Conservation (phyloP, 192 early-diverging fungal genomes). For the Kappamyces sp. region DNA sequence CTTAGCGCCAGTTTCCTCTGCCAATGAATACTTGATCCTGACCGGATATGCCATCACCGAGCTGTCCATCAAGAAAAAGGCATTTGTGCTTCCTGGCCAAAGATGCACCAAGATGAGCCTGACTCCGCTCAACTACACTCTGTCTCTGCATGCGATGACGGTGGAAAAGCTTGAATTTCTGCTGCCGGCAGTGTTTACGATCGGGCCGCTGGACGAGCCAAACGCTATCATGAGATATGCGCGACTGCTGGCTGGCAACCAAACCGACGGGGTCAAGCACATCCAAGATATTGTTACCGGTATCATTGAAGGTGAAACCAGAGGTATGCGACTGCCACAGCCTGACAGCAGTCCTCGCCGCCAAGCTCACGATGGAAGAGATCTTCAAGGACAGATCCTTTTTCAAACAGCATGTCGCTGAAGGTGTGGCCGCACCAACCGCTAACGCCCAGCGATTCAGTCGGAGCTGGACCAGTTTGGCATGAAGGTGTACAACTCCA, state of each 20-base stretch:
- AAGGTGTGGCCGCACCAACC: too few relatives aligned
- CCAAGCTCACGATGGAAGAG: slow-evolving; percentile 51
- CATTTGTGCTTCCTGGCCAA: slow-evolving; percentile 34
- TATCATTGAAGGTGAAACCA: slow-evolving; percentile 52
- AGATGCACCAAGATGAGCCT: slow-evolving; percentile 20
- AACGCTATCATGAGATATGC: slow-evolving; percentile 19
- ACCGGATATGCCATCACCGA: slow-evolving; percentile 30
- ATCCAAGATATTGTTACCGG: slow-evolving; percentile 38
- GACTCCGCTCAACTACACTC: slow-evolving; percentile 39
- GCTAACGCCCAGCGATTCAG: too few relatives aligned
- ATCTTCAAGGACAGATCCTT: slow-evolving; percentile 48
- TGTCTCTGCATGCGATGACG: slow-evolving; percentile 43
- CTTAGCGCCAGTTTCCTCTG: not conserved
- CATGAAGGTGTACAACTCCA: slow-evolving; percentile 51
- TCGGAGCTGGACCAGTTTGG: slow-evolving; percentile 51
- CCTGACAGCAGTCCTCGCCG: slow-evolving; percentile 53
- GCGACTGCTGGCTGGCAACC: slow-evolving; percentile 17
- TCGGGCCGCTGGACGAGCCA: slow-evolving; percentile 36
- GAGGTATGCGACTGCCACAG: too few relatives aligned
- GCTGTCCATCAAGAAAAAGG: slow-evolving; percentile 33
- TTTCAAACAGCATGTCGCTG: slow-evolving; percentile 48
- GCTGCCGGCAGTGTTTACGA: slow-evolving; percentile 46
- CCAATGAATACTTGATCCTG: slow-evolving; percentile 34
- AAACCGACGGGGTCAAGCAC: slow-evolving; percentile 12
- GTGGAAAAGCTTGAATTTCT: slow-evolving; percentile 45